Conservation (phyloP, 768 basidiomycete genomes). For the Lactarius akahatsu region DNA sequence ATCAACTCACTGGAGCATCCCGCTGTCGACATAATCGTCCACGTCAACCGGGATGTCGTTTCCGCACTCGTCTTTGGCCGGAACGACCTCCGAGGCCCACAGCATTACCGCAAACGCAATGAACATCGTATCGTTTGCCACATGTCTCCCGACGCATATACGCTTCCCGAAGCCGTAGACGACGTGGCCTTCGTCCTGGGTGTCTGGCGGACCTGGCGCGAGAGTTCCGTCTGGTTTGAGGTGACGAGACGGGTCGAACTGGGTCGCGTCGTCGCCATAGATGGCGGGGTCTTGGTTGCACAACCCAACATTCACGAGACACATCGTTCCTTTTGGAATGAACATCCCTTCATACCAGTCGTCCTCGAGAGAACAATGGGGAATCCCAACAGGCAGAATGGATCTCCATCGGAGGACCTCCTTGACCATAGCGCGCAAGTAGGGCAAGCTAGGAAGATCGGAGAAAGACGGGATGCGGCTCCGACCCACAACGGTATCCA, state of each 20-base stretch:
- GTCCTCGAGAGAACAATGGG: constrained; percentile 31
- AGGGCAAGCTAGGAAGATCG: constrained; percentile 29
- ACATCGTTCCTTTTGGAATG: constrained; percentile 40
- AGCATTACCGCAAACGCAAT: constrained; percentile 37
- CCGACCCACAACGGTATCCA: constrained; percentile 31
- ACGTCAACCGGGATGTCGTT: constrained; percentile 23
- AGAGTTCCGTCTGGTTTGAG: constrained; percentile 33
- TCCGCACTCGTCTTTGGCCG: constrained; percentile 23
- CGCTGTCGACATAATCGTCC: constrained; percentile 22
- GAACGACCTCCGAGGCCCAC: constrained; percentile 32
- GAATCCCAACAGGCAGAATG: constrained; percentile 26
- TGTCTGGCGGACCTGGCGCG: constrained; percentile 30
- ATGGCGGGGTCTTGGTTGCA: constrained; percentile 34
- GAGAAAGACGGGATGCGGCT: constrained; percentile 27
- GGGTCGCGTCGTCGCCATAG: constrained; percentile 33
- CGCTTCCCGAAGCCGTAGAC: constrained; percentile 36
- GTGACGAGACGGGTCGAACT: constrained; percentile 34
- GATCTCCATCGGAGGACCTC: constrained; percentile 31
- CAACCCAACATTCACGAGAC: constrained; percentile 35
- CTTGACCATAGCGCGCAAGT: constrained; percentile 30
- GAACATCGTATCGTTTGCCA: constrained; percentile 39
- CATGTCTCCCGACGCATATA: constrained; percentile 38
- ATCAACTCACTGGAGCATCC: constrained; percentile 28
- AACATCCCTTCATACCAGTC: constrained; percentile 35
- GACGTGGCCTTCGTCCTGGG: constrained; percentile 36